phyloP scores from a whole-genome alignment of 441 rosid species.

The Capsella rubella region DNA sequence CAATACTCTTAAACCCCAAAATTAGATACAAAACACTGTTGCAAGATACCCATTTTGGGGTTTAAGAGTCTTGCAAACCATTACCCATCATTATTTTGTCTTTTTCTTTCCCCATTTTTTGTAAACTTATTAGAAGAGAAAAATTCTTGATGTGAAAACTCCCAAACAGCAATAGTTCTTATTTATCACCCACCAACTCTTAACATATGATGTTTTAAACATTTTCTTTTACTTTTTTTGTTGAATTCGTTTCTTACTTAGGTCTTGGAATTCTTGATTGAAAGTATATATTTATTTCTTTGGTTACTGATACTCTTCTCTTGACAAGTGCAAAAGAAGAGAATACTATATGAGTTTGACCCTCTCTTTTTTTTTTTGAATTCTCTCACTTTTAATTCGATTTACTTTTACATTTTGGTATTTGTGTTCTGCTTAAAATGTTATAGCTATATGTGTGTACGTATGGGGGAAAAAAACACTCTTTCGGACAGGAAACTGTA shows the following conservation, averaged over 20 bases:
- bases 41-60: no score
- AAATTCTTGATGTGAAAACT: not conserved
- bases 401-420: not conserved
- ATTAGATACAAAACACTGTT: no score
- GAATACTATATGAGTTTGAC: slow-evolving; percentile 18
- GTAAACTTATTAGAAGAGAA: not conserved
- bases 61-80: no score
- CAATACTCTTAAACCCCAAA: no score
- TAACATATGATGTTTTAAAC: not conserved
- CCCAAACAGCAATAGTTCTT: not conserved
- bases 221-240: not conserved
- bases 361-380: slow-evolving; percentile 14
- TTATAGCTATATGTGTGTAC: not conserved
- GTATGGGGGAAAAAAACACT: not conserved
- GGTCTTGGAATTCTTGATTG: no score
- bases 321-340: slow-evolving; percentile 19
- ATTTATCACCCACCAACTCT: no score
- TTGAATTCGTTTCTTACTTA: no score
- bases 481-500: not conserved
- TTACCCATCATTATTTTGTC: not conserved
- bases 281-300: no score
- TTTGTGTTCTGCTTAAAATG: not conserved
- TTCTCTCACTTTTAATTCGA: not conserved
- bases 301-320: not conserved
- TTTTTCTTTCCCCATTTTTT: not conserved